Percentiles rank a stretch among this genome's conserved stretches.
Conservation (phyloP, 805 yeast genomes). For the Debaryomyces maramus region DNA sequence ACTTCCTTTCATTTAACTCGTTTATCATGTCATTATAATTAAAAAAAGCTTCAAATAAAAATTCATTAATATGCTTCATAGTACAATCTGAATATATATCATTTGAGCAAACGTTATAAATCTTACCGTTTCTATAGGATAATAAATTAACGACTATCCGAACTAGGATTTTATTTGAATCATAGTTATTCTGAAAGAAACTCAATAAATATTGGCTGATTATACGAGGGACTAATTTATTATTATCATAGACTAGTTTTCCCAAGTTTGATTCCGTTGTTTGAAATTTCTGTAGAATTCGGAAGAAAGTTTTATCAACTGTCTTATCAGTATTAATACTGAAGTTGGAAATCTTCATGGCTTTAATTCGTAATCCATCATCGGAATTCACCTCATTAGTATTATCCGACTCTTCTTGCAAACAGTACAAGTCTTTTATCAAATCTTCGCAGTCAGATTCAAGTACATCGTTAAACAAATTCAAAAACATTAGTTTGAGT, state of each 20-base stretch:
- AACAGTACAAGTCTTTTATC: slow-evolving; percentile 2
- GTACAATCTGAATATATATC: slow-evolving; percentile 1
- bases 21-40: slow-evolving; percentile 7
- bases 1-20: slow-evolving; percentile 10
- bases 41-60: slow-evolving; percentile 16
- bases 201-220: slow-evolving; percentile 4
- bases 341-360: slow-evolving; percentile 14
- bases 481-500: neutral
- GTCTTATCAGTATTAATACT: neutral
- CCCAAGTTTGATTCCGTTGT: neutral
- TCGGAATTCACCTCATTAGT: neutral
- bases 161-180: slow-evolving; percentile 11
- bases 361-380: slow-evolving; percentile 13
- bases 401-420: neutral
- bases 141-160: slow-evolving; percentile 7
- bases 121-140: slow-evolving; percentile 3
- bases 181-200: slow-evolving; percentile 17
- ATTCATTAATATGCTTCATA: slow-evolving; percentile 10
- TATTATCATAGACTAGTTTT: neutral
- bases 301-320: neutral
- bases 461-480: slow-evolving; percentile 5
- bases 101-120: slow-evolving; percentile 6
- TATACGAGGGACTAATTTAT: neutral
- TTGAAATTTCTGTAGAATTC: neutral
- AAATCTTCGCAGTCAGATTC: neutral